phyloP scores from a whole-genome alignment of 192 early-diverging fungal genomes.

The Entomortierella beljakovae region DNA sequence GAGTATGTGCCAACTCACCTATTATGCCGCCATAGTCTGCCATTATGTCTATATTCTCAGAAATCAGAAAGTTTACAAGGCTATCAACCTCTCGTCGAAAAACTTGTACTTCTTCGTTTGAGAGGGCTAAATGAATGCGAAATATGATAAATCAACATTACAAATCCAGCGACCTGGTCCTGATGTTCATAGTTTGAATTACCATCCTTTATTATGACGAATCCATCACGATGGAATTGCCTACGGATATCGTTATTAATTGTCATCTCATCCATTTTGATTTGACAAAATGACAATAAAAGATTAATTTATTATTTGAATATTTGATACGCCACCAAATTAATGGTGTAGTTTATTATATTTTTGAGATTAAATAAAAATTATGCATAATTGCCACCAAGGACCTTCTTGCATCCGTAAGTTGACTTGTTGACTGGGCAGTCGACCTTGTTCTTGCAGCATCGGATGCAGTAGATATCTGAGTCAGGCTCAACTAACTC shows the following conservation, averaged over 20 bases:
- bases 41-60: slow-evolving; percentile 41
- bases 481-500: slow-evolving; percentile 65
- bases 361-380: neutral
- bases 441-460: slow-evolving; percentile 48
- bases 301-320: neutral
- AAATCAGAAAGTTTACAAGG: slow-evolving; percentile 44
- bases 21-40: slow-evolving; percentile 38
- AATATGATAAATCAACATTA: neutral
- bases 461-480: slow-evolving; percentile 62
- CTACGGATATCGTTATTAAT: slow-evolving; percentile 6
- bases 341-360: neutral
- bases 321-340: slow-evolving; percentile 9
- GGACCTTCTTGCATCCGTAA: slow-evolving; percentile 39
- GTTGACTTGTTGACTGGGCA: slow-evolving; percentile 51
- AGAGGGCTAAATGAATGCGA: slow-evolving; percentile 1
- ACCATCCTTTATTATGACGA: slow-evolving; percentile 33
- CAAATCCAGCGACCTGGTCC: too few relatives aligned
- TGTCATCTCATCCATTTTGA: slow-evolving; percentile 5
- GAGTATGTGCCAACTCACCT: slow-evolving; percentile 11
- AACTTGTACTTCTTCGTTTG: slow-evolving; percentile 10
- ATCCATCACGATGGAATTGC: slow-evolving; percentile 45
- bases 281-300: neutral
- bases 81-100: slow-evolving; percentile 32
- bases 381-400: slow-evolving; percentile 43
- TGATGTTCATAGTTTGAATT: neutral